Evolutionary conservation across 805 yeast genomes (phyloP).

Genomic region (Wickerhamomyces ciferrii): DNA sequence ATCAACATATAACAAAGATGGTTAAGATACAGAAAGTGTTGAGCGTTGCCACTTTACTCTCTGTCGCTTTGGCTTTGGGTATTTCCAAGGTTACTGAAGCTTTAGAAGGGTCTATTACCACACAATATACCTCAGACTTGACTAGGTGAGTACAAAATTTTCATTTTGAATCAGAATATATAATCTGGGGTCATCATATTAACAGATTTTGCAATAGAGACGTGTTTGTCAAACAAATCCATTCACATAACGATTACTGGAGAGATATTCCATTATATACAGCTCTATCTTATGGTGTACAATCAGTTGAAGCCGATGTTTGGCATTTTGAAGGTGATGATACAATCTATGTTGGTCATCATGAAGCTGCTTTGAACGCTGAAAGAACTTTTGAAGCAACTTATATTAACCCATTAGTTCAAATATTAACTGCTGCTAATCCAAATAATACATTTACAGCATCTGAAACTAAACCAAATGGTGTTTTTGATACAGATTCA

Average conservation of each 20-base stretch:
- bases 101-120: constrained; percentile 6
- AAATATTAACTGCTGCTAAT: constrained; percentile 46
- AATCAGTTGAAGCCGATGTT: constrained; percentile 63
- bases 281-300: constrained; percentile 48
- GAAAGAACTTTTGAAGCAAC: constrained; percentile 44
- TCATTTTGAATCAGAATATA: too few species aligned
- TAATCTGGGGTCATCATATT: too few species aligned
- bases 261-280: constrained; percentile 52
- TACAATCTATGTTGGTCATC: constrained; percentile 62
- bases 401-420: constrained; percentile 50
- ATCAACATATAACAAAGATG: background rate
- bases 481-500: constrained; percentile 40
- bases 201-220: constrained; percentile 14
- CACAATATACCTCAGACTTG: background rate
- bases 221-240: constrained; percentile 35
- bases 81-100: constrained; percentile 14
- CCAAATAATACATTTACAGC: constrained; percentile 14
- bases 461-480: constrained; percentile 22
- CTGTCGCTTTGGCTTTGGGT: constrained; percentile 8
- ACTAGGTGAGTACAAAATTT: background rate
- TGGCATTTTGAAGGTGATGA: constrained; percentile 36
- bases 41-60: background rate
- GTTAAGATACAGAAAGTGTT: background rate
- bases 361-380: constrained; percentile 38
- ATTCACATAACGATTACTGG: constrained; percentile 77